These are phyloP conservation scores for Taiwanofungus camphoratus DNA, from an alignment of 1,284 basidiomycete genomes.

Conservation along the genomic window DNA sequence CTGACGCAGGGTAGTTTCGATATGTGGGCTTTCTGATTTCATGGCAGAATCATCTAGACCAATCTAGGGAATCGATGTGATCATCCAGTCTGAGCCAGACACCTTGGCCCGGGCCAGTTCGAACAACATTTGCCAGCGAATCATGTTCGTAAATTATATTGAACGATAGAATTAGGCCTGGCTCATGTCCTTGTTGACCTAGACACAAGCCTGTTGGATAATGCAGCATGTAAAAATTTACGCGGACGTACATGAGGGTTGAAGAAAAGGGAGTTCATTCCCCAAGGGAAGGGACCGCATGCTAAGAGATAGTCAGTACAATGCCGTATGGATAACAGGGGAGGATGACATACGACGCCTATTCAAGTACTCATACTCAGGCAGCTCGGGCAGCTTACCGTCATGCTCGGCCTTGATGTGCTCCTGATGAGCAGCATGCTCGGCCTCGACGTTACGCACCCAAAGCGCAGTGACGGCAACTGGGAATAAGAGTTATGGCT, in stretches of 20 bases:
- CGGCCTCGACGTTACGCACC: conserved; percentile 72
- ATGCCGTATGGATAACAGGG: background rate
- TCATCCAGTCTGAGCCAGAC: no score
- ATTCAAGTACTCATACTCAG: conserved; percentile 75
- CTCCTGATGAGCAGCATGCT: conserved; percentile 67
- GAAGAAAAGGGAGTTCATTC: conserved; percentile 75
- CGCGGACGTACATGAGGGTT: conserved; percentile 54
- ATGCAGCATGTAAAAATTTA: background rate
- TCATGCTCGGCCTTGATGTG: conserved; percentile 73
- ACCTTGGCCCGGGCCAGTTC: no score
- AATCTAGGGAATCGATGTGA: no score
- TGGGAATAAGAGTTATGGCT: conserved; percentile 24
- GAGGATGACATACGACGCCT: conserved; percentile 38
- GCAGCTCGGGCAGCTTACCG: conserved; percentile 66
- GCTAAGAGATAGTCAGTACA: conserved; percentile 34
- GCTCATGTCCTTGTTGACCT: conserved; percentile 62
- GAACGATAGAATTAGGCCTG: no score
- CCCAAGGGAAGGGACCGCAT: conserved; percentile 66
- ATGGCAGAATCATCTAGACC: no score
- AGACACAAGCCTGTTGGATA: conserved; percentile 5
- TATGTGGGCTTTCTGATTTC: no score
- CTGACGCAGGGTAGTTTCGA: no score
- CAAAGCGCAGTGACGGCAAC: conserved; percentile 61
- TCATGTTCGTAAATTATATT: no score
- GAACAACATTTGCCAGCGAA: no score